Evolutionary conservation across 2,329 filamentous ascomycete genomes (phyloP), one percentile per base, ranked within the genome.

Genomic region (Colletotrichum tofieldiae): DNA sequence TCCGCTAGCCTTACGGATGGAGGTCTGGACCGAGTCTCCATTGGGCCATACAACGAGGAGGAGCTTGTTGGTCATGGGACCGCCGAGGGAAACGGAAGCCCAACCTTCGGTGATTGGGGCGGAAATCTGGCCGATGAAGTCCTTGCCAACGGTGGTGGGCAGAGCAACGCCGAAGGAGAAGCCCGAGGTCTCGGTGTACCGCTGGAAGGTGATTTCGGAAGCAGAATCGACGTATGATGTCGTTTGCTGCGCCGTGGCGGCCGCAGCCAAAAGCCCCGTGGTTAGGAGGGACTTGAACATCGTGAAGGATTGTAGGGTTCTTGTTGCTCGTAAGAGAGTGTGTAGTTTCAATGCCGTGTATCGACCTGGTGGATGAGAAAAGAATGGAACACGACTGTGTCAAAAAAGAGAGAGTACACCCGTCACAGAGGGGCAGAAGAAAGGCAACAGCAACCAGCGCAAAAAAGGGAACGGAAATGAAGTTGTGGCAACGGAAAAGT

Each of bases 1-100:
- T 65, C 80, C 80, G 20, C 77, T 79, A 47, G 75, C 75, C 58
- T 75, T 58, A 32, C 74, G 74, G 37, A 73, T 70, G 20, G 75
- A 64, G 16, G 71, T 78, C 72, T 75, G 77, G 18, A 87, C 77
- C n/a, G 77, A 75, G 59, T 82, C 77, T 5, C 78, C 81, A 72
- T 84, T 83, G 5, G 83, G 82, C 85, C 85, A 87, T 11, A 83
- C 82, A 2, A 82, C 79, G 4, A 87, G 75, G 63, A 88, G 78
- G 16, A 87, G 79, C 60, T 82, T 82, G 66, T 80, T 81, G 49
- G 80, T 75, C 86, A 88, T 88, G 20, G 76, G 71, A 12, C 82
- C 81, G 11, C 82, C 83, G 26, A 87, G 77, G 60, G 79, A 82
- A 49, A 73, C 64, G 54, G 72, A 58, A 23, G 72, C 68, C 65